Conservation (phyloP, 2,329 filamentous ascomycete species). For the Ceratocystis eucalypticola region DNA sequence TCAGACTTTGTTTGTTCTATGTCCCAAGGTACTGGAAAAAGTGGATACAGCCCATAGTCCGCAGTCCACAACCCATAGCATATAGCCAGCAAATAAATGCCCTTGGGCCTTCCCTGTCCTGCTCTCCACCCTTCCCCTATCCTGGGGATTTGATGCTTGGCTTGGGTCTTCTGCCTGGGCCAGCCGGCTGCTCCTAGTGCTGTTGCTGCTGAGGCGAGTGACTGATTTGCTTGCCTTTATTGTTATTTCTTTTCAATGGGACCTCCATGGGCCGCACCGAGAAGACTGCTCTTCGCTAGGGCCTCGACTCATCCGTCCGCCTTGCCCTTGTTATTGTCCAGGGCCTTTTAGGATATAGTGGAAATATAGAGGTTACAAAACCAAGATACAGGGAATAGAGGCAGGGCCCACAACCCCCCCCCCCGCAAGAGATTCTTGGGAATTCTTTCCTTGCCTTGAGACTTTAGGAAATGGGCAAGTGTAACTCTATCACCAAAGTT, state of each 20-base stretch:
- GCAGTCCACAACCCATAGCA: neutral
- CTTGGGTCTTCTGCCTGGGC: neutral
- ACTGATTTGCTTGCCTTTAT: neutral
- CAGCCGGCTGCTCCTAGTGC: neutral
- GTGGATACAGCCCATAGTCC: neutral
- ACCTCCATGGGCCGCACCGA: neutral
- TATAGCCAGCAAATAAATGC: neutral
- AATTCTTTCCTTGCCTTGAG: neutral
- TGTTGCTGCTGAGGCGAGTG: neutral
- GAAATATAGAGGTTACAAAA: neutral
- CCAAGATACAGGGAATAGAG: neutral
- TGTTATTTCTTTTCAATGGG: neutral
- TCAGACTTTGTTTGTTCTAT: neutral
- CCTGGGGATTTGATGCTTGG: neutral
- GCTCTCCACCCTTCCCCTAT: neutral
- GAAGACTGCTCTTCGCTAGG: neutral
- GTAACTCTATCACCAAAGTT: neutral
- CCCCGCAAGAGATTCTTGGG: neutral
- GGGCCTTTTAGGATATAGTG: neutral
- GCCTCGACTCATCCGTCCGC: neutral
- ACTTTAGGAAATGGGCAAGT: neutral
- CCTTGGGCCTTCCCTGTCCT: neutral
- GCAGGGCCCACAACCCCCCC: neutral
- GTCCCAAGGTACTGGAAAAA: neutral
- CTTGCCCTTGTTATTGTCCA: neutral